Conservation (phyloP, 2,329 filamentous ascomycete genomes). For the Lachnellula subtilissima region DNA sequence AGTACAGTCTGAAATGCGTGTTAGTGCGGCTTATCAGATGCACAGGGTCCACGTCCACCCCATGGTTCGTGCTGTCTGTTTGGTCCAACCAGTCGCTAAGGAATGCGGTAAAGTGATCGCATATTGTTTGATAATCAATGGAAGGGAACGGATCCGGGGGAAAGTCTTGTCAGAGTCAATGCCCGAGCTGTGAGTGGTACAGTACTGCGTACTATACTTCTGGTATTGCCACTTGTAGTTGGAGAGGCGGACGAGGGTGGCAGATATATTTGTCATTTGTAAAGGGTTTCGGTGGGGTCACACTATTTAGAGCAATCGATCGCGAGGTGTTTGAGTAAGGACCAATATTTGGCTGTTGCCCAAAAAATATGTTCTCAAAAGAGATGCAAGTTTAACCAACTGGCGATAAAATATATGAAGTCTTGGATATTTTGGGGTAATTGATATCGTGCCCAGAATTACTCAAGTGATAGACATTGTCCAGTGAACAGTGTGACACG, state of each 20-base stretch:
- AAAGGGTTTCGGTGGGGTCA: not conserved
- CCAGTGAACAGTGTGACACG: not conserved
- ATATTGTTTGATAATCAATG: conserved; percentile 2
- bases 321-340: not conserved
- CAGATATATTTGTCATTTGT: not conserved
- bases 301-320: not conserved
- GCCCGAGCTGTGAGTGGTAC: not conserved
- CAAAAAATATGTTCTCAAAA: not conserved
- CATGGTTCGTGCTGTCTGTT: not conserved
- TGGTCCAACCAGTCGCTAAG: not conserved
- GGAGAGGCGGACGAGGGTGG: not conserved
- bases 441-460: not conserved
- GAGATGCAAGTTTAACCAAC: not conserved
- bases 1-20: not conserved
- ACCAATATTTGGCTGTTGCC: not conserved
- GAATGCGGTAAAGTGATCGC: not conserved
- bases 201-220: not conserved
- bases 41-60: not conserved
- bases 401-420: not conserved
- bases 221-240: not conserved
- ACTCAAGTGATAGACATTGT: not conserved
- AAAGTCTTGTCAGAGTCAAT: not conserved
- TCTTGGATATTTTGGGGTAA: not conserved
- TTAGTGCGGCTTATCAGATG: not conserved
- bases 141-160: not conserved